Evolutionary conservation across 208 protist species (phyloP), one percentile per base, ranked within the genome.

Genomic region (Trypanosoma boissoni): DNA sequence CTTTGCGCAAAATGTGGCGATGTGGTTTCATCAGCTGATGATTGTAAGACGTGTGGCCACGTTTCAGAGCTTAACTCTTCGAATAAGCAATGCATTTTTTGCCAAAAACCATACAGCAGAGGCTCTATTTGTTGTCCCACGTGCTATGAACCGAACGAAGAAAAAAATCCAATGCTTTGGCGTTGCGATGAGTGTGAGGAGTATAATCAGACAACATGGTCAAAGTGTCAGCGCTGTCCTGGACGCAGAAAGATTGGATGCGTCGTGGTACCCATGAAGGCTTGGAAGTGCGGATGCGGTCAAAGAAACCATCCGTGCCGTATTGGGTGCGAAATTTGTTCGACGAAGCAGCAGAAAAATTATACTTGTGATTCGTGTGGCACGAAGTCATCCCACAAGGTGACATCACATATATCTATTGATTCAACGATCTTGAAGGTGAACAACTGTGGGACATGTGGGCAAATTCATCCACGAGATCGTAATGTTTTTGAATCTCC

Each of bases 211-310:
- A 86, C 79, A 10, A 88, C 76, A 12, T 85, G 77, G 74, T 86
- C 77, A 8, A 59, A 74, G 16, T 92, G 86, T 57, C 79, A 74
- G 37, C 64, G 51, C 4, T 92, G 86, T 68, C 49, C 51, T 36
- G 61, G 24, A 28, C 64, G 41, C 24, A 64, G 81, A 2, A 63
- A 45, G 43, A 64, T 60, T 1, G 60, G 70, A 0, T 80, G 71
- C 31, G 42, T 88, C n/a, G 45, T 57, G 8, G 46, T 72, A 18
- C 73, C 76, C 1, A 80, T 88, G 51, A 29, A 71, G 50, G 64
- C 86, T 31, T 92, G 86, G 86, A 34, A 43, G 34, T 92, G 86
- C 54, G 80, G 82, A 24, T 92, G 86, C 54, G 77, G 79, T 27
- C 67, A 63, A 44, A 29, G 41, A 21, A 83, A 83, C 68, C 78